phyloP scores from a whole-genome alignment of 1,284 basidiomycete species.

The Vanrija sp. region DNA sequence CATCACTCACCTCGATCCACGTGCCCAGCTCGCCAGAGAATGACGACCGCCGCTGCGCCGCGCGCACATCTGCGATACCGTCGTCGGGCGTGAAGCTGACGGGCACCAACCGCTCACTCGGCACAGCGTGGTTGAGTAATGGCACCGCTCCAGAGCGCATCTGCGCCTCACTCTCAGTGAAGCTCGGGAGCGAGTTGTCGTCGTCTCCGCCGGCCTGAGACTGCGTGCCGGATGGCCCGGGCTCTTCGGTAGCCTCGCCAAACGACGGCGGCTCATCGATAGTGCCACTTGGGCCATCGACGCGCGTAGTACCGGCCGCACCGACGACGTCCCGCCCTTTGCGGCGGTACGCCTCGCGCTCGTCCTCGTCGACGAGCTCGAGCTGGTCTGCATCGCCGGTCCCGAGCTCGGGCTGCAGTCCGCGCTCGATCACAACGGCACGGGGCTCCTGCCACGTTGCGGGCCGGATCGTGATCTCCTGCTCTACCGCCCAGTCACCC shows the following conservation, averaged over 20 bases:
- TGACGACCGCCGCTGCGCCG: not conserved
- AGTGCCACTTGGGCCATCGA: not conserved
- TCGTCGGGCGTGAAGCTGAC: slow-evolving; percentile 15
- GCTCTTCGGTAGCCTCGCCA: slow-evolving; percentile 13
- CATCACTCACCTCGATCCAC: slow-evolving; percentile 41
- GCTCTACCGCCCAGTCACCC: slow-evolving; percentile 31
- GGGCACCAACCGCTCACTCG: slow-evolving; percentile 25
- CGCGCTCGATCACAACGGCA: slow-evolving; percentile 30
- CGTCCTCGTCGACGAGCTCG: slow-evolving; percentile 25
- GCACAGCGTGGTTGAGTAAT: slow-evolving; percentile 10
- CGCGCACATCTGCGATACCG: not conserved
- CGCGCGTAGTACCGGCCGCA: slow-evolving; percentile 30
- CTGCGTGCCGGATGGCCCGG: slow-evolving; percentile 8
- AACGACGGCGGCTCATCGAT: slow-evolving; percentile 36
- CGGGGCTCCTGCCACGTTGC: slow-evolving; percentile 35
- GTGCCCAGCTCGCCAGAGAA: slow-evolving; percentile 38
- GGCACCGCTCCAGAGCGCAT: slow-evolving; percentile 33
- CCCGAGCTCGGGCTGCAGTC: slow-evolving; percentile 18
- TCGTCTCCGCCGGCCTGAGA: not conserved
- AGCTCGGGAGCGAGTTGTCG: slow-evolving; percentile 29
- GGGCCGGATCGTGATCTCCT: slow-evolving; percentile 30
- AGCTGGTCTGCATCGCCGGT: slow-evolving; percentile 6
- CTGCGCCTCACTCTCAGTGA: slow-evolving; percentile 39
- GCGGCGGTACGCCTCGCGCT: slow-evolving; percentile 43
- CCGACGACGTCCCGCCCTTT: slow-evolving; percentile 48